Base-by-base conservation (phyloP, 1,284 basidiomycete genomes). In the Marasmius sp. region DNA sequence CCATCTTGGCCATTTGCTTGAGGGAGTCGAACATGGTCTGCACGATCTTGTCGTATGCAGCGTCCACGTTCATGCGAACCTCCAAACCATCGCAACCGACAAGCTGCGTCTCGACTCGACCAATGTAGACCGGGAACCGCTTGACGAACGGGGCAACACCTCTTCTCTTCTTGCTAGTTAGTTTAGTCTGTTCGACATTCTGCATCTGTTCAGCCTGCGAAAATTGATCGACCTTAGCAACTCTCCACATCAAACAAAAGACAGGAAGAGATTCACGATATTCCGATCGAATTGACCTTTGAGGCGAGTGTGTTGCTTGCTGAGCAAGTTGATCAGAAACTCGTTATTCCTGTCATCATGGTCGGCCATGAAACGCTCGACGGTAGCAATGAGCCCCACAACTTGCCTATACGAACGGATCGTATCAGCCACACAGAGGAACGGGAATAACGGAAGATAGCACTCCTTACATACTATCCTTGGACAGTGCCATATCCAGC, bases 141-240 rank as follows among this genome's bases (percentile, higher is more conserved):
- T 91, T 91, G 69, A 98, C 89, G 72, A 98, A 98, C 56, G 91
- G 91, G n/a, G 89, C 91, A 16, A 98, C 93, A 2, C 97, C 97
- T 65, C 88, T 90, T 27, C 96, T 88, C 73, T 97, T 97, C 82
- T 94, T 97, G 73, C 89, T 91, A 6, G 91, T 93, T 54, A 96
- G 75, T 73, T 95, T 96, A 1, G 94, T 97, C 66, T 91, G 88
- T 70, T 97, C 95, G 56, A 98, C 91, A n/a, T 84, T 85, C 62
- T 91, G 90, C 67, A 98, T 87, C 76, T 98, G 95, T 61, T 95
- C 92, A 66, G 81, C 87, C 93, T 95, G 67, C 8, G 20, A 39
- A 55, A 36, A 56, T 22, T 18, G 58, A 55, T 27, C 5, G 27
- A 9, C 65, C 16, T 70, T 22, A 53, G 57, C 18, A 50, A 39